Conservation (phyloP, 2,329 filamentous ascomycete species). For the Davidsoniella neocaledoniae region DNA sequence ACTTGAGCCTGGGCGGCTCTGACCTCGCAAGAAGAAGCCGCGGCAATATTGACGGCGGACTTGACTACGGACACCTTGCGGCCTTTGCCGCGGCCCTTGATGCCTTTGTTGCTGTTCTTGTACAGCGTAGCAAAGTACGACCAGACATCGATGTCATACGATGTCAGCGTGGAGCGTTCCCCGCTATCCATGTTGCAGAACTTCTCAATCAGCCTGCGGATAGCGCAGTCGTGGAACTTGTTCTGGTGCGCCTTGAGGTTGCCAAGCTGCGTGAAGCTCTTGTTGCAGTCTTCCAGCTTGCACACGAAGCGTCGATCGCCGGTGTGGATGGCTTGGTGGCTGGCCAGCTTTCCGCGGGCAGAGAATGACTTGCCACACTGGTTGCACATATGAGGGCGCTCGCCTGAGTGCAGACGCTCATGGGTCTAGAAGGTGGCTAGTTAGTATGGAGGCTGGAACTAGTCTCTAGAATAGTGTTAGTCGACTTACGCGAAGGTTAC, state of each 20-base stretch:
- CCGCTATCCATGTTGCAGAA: slow-evolving; percentile 48
- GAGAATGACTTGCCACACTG: slow-evolving; percentile 70
- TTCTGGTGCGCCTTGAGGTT: slow-evolving; percentile 96
- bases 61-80: slow-evolving; percentile 37
- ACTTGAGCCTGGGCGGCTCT: too few relatives aligned
- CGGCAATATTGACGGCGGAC: slow-evolving; percentile 8
- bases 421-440: slow-evolving; percentile 46
- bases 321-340: slow-evolving; percentile 68
- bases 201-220: slow-evolving; percentile 51
- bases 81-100: slow-evolving; percentile 87
- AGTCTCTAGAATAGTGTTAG: background rate
- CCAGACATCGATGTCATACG: slow-evolving; percentile 58
- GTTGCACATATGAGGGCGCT: slow-evolving; percentile 67
- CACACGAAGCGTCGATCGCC: slow-evolving; percentile 66
- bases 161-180: slow-evolving; percentile 40
- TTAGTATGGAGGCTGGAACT: background rate
- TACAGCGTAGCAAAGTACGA: slow-evolving; percentile 77
- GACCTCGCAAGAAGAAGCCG: too few relatives aligned
- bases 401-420: slow-evolving; percentile 71
- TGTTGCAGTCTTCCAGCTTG: slow-evolving; percentile 66
- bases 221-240: slow-evolving; percentile 68
- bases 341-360: slow-evolving; percentile 69
- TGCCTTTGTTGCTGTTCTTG: slow-evolving; percentile 96
- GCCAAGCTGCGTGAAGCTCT: slow-evolving; percentile 76
- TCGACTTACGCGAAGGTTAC: slow-evolving; percentile 64